A percentile compares a stretch with the other conserved stretches of the same genome.
Conservation (phyloP, 352 stramenopile species). For the Globisporangium lucens region DNA sequence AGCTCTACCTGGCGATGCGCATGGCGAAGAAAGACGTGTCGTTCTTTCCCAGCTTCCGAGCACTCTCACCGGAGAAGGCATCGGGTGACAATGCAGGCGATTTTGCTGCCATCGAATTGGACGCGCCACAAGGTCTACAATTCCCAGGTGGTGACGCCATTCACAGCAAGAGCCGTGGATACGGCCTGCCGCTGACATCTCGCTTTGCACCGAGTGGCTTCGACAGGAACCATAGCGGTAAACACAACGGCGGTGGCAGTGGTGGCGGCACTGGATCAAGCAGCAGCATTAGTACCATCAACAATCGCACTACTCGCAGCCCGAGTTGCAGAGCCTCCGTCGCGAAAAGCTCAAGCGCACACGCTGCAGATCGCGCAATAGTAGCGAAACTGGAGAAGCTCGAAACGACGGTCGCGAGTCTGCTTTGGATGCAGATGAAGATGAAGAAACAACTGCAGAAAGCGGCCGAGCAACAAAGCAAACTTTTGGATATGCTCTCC, state of each 20-base stretch:
- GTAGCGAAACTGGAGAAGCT: slow-evolving; percentile 49
- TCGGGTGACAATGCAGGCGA: background rate
- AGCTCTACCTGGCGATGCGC: slow-evolving; percentile 72
- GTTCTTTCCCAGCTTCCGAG: slow-evolving; percentile 69
- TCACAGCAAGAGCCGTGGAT: background rate
- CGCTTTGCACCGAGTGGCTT: background rate
- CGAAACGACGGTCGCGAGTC: slow-evolving; percentile 36
- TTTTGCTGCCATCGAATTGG: background rate
- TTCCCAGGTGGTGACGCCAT: background rate
- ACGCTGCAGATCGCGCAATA: background rate
- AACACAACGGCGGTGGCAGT: background rate
- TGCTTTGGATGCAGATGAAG: slow-evolving; percentile 36
- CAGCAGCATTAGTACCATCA: background rate
- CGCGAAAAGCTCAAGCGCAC: background rate
- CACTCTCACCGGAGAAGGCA: slow-evolving; percentile 43
- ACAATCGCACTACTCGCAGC: background rate
- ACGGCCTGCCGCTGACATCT: background rate
- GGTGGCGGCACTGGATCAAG: background rate
- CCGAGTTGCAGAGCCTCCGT: background rate
- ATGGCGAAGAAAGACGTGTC: slow-evolving; percentile 78
- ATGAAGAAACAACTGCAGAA: slow-evolving; percentile 43
- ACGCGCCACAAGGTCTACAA: slow-evolving; percentile 7
- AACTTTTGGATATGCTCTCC: too few relatives aligned
- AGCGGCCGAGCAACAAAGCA: background rate
- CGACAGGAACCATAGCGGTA: background rate